Conservation (phyloP, 208 protist species). For the Leishmania turanica region DNA sequence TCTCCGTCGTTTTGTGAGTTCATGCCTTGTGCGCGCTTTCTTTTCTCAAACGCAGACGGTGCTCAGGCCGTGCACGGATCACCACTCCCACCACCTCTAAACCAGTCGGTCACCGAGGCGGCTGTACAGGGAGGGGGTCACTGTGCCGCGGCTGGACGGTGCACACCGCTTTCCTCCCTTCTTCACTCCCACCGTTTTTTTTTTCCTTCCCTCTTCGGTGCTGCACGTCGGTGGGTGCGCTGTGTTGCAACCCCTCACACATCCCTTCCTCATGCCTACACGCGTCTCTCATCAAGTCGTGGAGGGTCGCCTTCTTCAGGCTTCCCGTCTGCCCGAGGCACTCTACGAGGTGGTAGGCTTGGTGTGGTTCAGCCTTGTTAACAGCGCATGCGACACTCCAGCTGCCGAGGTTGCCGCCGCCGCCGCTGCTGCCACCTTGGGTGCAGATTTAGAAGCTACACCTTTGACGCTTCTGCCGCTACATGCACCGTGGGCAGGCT, state of each 20-base stretch:
- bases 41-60: background rate
- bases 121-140: background rate
- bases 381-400: background rate
- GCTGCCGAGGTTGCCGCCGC: constrained; percentile 1
- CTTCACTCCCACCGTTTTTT: background rate
- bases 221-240: background rate
- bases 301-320: constrained; percentile 21
- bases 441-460: background rate
- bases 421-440: background rate
- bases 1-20: background rate
- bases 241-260: background rate
- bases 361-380: constrained; percentile 26
- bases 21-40: background rate
- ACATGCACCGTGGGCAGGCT: background rate
- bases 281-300: constrained; percentile 5
- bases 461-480: background rate
- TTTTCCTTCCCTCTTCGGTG: background rate
- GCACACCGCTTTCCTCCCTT: background rate
- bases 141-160: background rate
- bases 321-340: constrained; percentile 11
- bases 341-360: constrained; percentile 24
- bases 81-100: background rate
- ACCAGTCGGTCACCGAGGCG: background rate
- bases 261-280: constrained; percentile 1
- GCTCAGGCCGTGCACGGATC: background rate